Percentiles rank a stretch among this genome's conserved stretches.
These are phyloP conservation scores for Voacanga thouarsii DNA, from an alignment of 257 asterid species.

Conservation along the genomic window DNA sequence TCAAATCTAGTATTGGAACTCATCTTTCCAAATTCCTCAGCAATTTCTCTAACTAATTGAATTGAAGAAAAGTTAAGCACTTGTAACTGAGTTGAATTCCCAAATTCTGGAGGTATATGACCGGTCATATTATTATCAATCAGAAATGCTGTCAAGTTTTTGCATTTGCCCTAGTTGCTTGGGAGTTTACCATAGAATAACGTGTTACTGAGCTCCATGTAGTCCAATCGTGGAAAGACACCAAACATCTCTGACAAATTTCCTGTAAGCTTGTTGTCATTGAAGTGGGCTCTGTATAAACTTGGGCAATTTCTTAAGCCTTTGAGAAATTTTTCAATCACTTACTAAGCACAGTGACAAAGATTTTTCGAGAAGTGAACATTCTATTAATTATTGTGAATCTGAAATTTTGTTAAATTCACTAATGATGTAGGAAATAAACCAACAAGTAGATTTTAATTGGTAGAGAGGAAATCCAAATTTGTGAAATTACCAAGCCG, in stretches of 20 bases:
- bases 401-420: conserved; percentile 14
- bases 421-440: conserved; percentile 29
- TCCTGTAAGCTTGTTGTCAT: conserved; percentile 26
- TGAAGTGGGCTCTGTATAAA: conserved; percentile 24
- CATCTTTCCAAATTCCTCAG: conserved; percentile 21
- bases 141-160: conserved; percentile 18
- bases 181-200: conserved; percentile 29
- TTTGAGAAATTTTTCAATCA: conserved; percentile 18
- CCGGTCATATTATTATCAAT: conserved; percentile 30
- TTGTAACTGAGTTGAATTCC: conserved; percentile 17
- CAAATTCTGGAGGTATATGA: conserved; percentile 24
- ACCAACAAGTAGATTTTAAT: conserved; percentile 24
- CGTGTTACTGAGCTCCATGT: conserved; percentile 32
- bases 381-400: too few species aligned
- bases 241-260: conserved; percentile 28
- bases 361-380: too few species aligned
- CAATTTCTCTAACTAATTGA: conserved; percentile 30
- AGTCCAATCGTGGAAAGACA: conserved; percentile 24
- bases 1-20: conserved; percentile 18
- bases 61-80: too few species aligned
- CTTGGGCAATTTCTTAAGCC: conserved; percentile 35
- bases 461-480: too few species aligned
- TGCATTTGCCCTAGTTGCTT: conserved; percentile 22
- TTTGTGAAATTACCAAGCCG: too few species aligned
- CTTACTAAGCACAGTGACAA: conserved; percentile 22